phyloP scores from a whole-genome alignment of 2,329 filamentous ascomycete species.

The Microsporum ferrugineum region DNA sequence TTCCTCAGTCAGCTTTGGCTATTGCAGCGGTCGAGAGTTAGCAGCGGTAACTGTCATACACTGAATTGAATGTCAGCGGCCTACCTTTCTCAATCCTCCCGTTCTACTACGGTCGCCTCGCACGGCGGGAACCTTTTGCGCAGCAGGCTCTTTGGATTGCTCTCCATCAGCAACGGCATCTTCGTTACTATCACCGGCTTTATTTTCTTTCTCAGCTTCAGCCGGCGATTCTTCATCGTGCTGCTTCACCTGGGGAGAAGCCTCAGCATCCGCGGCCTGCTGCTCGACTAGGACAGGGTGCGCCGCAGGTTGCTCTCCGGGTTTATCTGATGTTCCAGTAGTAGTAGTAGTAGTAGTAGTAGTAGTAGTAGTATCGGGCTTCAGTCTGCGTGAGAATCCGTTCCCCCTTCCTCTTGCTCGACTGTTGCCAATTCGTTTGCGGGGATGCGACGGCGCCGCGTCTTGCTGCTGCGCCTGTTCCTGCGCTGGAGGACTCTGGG shows the following conservation, averaged over 20 bases:
- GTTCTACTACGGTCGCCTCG: constrained; percentile 45
- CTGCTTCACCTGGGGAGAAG: background rate
- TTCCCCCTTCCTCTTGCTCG: constrained; percentile 3
- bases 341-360: background rate
- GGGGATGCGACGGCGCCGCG: background rate
- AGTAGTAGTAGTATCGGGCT: background rate
- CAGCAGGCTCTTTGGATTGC: constrained; percentile 17
- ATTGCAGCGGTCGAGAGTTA: constrained; percentile 20
- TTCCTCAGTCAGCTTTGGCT: constrained; percentile 54
- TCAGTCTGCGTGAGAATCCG: constrained; percentile 2
- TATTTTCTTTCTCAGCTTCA: background rate
- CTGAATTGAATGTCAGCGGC: background rate
- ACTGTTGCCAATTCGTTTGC: background rate
- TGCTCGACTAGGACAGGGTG: background rate
- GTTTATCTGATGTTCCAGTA: background rate
- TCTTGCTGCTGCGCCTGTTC: constrained; percentile 2
- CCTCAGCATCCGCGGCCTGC: background rate
- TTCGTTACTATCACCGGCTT: background rate
- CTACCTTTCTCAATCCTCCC: constrained; percentile 40
- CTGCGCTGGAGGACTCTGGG: background rate
- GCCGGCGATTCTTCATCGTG: background rate
- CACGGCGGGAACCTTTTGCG: constrained; percentile 35
- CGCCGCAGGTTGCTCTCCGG: background rate
- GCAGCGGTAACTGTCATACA: background rate
- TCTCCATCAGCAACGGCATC: background rate